These are phyloP conservation scores for Plasmopara muralis DNA, from an alignment of 352 stramenopile species.

Conservation along the genomic window DNA sequence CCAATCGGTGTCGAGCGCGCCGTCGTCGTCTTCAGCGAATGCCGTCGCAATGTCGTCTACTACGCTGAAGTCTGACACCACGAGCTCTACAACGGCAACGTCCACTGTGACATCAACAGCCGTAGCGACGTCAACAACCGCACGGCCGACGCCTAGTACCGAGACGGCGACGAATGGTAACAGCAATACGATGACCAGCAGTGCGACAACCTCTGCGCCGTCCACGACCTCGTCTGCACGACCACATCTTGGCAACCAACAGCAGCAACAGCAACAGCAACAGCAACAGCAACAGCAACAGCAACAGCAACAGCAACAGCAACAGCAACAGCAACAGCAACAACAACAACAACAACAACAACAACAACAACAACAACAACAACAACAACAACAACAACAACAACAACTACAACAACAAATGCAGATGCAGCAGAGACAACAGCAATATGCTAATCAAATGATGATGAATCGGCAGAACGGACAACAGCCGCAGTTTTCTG, in stretches of 20 bases:
- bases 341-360: constrained; percentile 58
- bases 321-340: constrained; percentile 56
- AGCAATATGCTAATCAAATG: constrained; percentile 65
- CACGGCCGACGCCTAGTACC: constrained; percentile 5
- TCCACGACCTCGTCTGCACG: constrained; percentile 55
- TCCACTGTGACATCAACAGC: constrained; percentile 14
- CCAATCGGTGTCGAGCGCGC: constrained; percentile 7
- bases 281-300: constrained; percentile 33
- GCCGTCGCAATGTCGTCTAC: constrained; percentile 10
- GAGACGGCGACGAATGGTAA: constrained; percentile 4
- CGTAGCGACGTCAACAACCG: constrained; percentile 5
- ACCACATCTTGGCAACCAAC: constrained; percentile 58
- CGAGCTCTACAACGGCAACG: constrained; percentile 9
- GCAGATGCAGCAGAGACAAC: constrained; percentile 44
- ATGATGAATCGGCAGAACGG: constrained; percentile 56
- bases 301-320: constrained; percentile 49
- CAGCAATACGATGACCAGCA: constrained; percentile 12
- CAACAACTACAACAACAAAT: constrained; percentile 35
- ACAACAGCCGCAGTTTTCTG: constrained; percentile 34
- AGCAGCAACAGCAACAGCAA: constrained; percentile 34
- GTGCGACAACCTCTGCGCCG: constrained; percentile 21
- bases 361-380: constrained; percentile 49
- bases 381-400: constrained; percentile 56
- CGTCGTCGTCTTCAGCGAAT: constrained; percentile 10
- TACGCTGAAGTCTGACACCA: constrained; percentile 16